These are phyloP conservation scores for Globisporangium megalacanthum DNA, from an alignment of 352 stramenopile genomes.

Conservation along the genomic window DNA sequence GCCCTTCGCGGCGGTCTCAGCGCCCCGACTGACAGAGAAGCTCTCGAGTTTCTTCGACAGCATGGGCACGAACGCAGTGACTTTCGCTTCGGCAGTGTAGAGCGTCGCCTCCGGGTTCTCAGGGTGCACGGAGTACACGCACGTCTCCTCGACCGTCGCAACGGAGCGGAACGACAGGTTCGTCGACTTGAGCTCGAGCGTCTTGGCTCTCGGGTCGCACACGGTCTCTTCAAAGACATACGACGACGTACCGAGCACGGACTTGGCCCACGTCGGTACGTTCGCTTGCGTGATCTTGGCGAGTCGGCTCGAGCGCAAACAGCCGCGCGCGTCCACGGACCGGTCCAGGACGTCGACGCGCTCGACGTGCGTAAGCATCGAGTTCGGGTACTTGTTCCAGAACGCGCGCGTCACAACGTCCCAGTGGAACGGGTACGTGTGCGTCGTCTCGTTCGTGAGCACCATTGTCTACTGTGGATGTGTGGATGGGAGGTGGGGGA, in stretches of 20 bases:
- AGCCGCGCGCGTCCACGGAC: conserved; percentile 53
- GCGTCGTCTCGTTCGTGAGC: conserved; percentile 61
- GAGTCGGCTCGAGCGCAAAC: conserved; percentile 59
- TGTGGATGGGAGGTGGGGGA: not conserved
- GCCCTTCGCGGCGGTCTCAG: conserved; percentile 73
- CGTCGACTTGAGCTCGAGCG: conserved; percentile 72
- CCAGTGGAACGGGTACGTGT: conserved; percentile 81
- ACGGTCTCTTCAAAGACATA: conserved; percentile 84
- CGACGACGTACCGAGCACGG: conserved; percentile 50
- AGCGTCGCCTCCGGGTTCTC: conserved; percentile 46
- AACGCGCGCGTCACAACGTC: conserved; percentile 82
- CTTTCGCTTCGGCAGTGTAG: conserved; percentile 70
- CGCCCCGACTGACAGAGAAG: conserved; percentile 65
- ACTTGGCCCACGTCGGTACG: conserved; percentile 68
- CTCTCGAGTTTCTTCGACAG: conserved; percentile 77
- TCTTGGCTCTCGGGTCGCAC: conserved; percentile 59
- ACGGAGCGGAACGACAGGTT: conserved; percentile 77
- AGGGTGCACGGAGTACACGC: conserved; percentile 71
- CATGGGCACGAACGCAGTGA: conserved; percentile 80
- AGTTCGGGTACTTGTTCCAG: conserved; percentile 89
- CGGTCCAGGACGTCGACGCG: conserved; percentile 80
- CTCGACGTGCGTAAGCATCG: conserved; percentile 71
- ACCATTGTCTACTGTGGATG: conserved; percentile 37
- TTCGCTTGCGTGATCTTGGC: conserved; percentile 77
- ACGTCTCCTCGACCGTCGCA: conserved; percentile 78